A percentile compares a stretch with the other conserved stretches of the same genome.
These are phyloP conservation scores for Mucor piriformis DNA, from an alignment of 371 early-diverging fungal genomes.

Conservation along the genomic window DNA sequence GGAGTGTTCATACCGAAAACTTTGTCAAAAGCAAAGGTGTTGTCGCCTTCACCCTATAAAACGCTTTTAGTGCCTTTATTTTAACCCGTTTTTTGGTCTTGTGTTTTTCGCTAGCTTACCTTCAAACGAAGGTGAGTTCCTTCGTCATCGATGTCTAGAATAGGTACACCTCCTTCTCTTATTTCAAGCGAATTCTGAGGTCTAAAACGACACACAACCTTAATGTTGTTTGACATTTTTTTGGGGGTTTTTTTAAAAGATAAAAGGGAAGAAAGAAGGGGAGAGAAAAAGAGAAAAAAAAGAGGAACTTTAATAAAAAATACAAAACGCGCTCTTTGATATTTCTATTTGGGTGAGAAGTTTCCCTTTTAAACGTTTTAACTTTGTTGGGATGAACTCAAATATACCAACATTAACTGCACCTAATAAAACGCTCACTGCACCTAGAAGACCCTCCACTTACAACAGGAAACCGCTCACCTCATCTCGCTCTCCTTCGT, in stretches of 20 bases:
- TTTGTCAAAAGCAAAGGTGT: slow-evolving; percentile 86
- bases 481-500: slow-evolving; percentile 30
- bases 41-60: slow-evolving; percentile 79
- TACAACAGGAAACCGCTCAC: slow-evolving; percentile 12
- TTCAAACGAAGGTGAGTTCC: slow-evolving; percentile 77
- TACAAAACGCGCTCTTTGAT: slow-evolving; percentile 12
- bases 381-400: neutral
- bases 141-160: slow-evolving; percentile 85
- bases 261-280: neutral
- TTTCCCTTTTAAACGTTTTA: slow-evolving; percentile 8
- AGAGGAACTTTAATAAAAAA: slow-evolving; percentile 16
- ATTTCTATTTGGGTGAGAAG: too few species aligned
- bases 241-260: neutral
- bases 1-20: slow-evolving; percentile 84
- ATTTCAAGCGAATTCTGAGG: slow-evolving; percentile 94
- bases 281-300: slow-evolving; percentile 19
- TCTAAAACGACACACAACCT: slow-evolving; percentile 96
- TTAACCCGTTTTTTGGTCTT: too few species aligned
- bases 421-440: slow-evolving; percentile 37
- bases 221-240: slow-evolving; percentile 81
- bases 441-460: slow-evolving; percentile 32
- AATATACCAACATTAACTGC: slow-evolving; percentile 27
- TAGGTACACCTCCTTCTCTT: slow-evolving; percentile 85
- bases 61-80: neutral
- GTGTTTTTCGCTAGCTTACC: slow-evolving; percentile 36